Base-by-base conservation (phyloP, 768 basidiomycete genomes). In the Phaeotremella fagi region DNA sequence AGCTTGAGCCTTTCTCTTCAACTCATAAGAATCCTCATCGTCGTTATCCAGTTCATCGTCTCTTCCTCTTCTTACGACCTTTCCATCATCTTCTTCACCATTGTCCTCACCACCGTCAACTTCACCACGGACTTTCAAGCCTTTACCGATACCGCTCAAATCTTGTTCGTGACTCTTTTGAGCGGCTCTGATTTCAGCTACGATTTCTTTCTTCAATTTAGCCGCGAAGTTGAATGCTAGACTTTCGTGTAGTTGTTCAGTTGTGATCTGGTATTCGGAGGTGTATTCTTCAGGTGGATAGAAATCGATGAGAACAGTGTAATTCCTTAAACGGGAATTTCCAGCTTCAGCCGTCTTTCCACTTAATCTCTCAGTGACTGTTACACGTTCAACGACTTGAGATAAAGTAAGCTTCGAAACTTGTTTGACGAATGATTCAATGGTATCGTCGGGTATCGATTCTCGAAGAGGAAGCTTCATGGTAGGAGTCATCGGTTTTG, bases 401-500 rank as follows among this genome's bases (percentile, higher is more conserved):
- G 92, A 87, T 20, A 98, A 81, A 7, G 86, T 83, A 47, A 98
- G 80, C 15, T 83, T 84, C 59, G 85, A 90, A 16, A 89, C 88
- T 51, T 83, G 81, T 74, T 94, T 94, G 80, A 91, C 89, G 78
- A 98, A 97, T 7, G 66, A 61, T 43, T 82, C 82, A 54, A 89
- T 77, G 44, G 86, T 82, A 18, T 79, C 75, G 20, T 78, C 74
- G 3, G 81, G 61, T 24, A 82, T 76, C 24, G 78, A 81, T 0
- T 78, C 74, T 9, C 81, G 79, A 36, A 91, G 79, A 41, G 80
- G 81, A 79, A 98, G 86, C 27, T 79, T 84, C 95, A 99, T 99
- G 4, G 90, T 97, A 5, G 95, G 95, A 1, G 95, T 99, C 74
- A 90, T 94, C 46, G 92, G 94, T 61, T 90, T 87, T 63, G 83